Evolutionary conservation across 1,284 basidiomycete genomes (phyloP), one percentile per base, ranked within the genome.

Genomic region (Neonothopanus nambi): DNA sequence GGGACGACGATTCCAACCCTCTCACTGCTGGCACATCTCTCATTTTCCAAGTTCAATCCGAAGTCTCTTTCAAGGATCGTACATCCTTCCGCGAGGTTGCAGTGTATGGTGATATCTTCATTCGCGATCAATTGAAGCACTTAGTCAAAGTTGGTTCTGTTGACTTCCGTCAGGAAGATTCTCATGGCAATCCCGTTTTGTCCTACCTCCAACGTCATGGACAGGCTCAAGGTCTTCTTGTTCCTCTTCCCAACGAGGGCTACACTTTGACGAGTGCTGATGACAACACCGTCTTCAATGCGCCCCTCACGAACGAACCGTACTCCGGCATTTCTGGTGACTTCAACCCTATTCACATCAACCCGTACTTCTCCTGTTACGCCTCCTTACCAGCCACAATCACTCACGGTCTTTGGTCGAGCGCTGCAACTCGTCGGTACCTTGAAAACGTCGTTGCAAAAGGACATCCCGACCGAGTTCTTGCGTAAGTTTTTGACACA

Each of bases 301-400:
- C 93, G 3, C 92, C 95, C 15, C 76, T 91, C 39, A 92, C 92
- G 51, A 98, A 99, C 70, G 87, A 97, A 73, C 89, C 95, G 3
- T 98, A 98, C 77, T 98, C 95, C 5, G 87, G 89, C 70, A 85
- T 95, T 55, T 98, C 96, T 2, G 95, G 96, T 45, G 97, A 99
- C 73, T 98, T 93, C 80, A 98, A 91, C 63, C 90, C 92, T n/a
- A 97, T 99, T 62, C 97, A 99, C 72, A 80, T 97, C 73, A 98
- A 99, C 74, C 97, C 96, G 0, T 98, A 98, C 80, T 98, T 99
- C 77, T 85, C 96, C 24, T 89, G 94, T 69, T 94, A 92, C 63
- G 95, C 96, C 13, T 84, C 88, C 18, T 85, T 99, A 20, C 96
- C 95, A 26, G 91, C 92, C 13, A 98, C 97, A 17, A 99, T 99